These are phyloP conservation scores for Fusarium sp. DNA, from an alignment of 2,329 filamentous ascomycete genomes.

Conservation along the genomic window DNA sequence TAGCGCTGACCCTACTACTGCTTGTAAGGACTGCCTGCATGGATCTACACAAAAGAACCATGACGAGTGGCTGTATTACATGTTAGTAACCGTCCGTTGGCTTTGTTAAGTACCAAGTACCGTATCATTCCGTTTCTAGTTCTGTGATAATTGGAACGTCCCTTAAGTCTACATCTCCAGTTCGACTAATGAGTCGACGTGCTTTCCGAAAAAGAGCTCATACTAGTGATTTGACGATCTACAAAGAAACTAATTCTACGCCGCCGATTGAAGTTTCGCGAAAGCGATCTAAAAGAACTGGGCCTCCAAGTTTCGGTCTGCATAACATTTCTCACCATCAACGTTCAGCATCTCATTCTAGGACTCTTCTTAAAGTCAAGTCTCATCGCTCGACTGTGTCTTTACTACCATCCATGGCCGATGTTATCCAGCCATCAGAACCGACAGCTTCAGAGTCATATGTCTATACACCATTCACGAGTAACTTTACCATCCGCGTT, in stretches of 20 bases:
- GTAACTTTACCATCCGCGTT: constrained; percentile 42
- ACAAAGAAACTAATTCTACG: neutral
- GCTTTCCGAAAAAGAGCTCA: neutral
- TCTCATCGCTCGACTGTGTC: constrained; percentile 6
- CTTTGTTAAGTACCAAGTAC: neutral
- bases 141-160: constrained; percentile 5
- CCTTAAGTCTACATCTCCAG: neutral
- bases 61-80: neutral
- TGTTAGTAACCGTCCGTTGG: neutral
- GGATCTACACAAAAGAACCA: neutral
- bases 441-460: constrained; percentile 8
- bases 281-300: constrained; percentile 13
- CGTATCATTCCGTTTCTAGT: neutral
- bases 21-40: neutral
- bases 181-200: neutral
- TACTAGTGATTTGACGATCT: neutral
- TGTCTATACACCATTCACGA: constrained; percentile 34
- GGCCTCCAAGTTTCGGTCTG: neutral
- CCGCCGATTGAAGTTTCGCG: neutral
- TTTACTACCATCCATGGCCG: constrained; percentile 24
- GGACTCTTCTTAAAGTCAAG: neutral
- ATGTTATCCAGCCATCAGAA: neutral
- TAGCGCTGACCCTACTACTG: neutral
- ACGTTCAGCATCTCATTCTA: neutral
- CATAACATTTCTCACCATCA: neutral